phyloP scores from a whole-genome alignment of 805 yeast species.

The Hanseniaspora lindneri region DNA sequence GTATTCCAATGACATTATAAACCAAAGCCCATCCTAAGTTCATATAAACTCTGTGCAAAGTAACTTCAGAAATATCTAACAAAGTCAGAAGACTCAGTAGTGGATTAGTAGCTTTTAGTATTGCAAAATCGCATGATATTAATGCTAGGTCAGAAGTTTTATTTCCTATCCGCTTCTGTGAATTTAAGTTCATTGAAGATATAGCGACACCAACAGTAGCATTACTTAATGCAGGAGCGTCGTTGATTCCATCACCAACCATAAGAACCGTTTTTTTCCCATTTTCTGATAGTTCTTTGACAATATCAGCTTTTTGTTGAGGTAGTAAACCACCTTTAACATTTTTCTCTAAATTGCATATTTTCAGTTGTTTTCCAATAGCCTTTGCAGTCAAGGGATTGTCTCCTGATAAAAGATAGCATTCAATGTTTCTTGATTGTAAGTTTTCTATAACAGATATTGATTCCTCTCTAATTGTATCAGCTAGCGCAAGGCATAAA shows the following conservation, averaged over 20 bases:
- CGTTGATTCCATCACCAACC: conserved; percentile 80
- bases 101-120: conserved; percentile 42
- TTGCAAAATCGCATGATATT: conserved; percentile 61
- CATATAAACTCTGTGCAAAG: conserved; percentile 42
- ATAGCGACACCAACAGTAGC: conserved; percentile 72
- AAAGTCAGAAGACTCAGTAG: conserved; percentile 43
- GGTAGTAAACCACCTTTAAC: conserved; percentile 66
- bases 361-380: conserved; percentile 53
- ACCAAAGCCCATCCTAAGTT: conserved; percentile 51
- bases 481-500: conserved; percentile 49
- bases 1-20: conserved; percentile 46
- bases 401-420: conserved; percentile 75
- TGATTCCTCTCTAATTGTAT: conserved; percentile 49
- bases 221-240: conserved; percentile 64
- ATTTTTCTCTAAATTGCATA: conserved; percentile 28
- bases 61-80: conserved; percentile 39
- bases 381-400: conserved; percentile 54
- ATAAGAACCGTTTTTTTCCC: conserved; percentile 36
- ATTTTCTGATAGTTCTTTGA: conserved; percentile 36
- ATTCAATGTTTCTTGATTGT: conserved; percentile 35
- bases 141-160: conserved; percentile 45
- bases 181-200: conserved; percentile 42
- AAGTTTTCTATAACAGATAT: conserved; percentile 37
- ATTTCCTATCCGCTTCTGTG: conserved; percentile 23
- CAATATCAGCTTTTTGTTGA: conserved; percentile 52